A percentile compares a stretch with the other conserved stretches of the same genome.
Conservation (phyloP, 1,284 basidiomycete species). For the Schizophyllum commune region DNA sequence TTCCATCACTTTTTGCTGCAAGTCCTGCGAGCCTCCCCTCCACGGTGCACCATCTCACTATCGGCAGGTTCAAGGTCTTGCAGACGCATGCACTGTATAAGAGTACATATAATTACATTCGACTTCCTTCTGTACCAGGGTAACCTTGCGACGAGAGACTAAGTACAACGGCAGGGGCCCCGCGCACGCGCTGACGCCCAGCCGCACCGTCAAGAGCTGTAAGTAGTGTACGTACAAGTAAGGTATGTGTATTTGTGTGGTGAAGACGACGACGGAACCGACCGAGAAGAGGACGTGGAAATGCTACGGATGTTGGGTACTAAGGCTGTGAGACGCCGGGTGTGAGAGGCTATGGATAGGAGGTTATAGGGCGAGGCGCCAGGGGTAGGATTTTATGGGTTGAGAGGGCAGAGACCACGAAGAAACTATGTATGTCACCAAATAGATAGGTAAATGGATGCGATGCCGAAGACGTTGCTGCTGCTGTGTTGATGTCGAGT, state of each 20-base stretch:
- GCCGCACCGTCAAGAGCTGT: neutral
- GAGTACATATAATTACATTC: neutral
- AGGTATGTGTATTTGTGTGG: neutral
- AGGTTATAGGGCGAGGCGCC: too few species aligned
- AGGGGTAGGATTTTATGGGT: too few species aligned
- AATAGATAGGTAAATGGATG: neutral
- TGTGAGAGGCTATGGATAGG: too few species aligned
- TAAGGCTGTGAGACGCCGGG: too few species aligned
- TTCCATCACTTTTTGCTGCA: too few species aligned
- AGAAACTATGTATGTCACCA: neutral
- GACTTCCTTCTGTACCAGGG: neutral
- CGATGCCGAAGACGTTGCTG: conserved; percentile 8
- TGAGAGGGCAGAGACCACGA: too few species aligned
- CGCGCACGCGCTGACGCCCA: neutral
- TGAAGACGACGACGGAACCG: too few species aligned
- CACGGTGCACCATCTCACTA: neutral
- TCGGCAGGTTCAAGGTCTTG: neutral
- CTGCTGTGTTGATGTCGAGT: conserved; percentile 9
- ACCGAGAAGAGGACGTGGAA: too few species aligned
- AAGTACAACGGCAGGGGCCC: neutral
- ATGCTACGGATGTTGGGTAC: too few species aligned
- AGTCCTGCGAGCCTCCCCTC: neutral
- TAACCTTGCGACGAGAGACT: neutral
- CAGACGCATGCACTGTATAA: neutral
- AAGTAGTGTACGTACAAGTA: neutral